Evolutionary conservation across 1,284 basidiomycete genomes (phyloP).

Genomic region (Trametes sp.): DNA sequence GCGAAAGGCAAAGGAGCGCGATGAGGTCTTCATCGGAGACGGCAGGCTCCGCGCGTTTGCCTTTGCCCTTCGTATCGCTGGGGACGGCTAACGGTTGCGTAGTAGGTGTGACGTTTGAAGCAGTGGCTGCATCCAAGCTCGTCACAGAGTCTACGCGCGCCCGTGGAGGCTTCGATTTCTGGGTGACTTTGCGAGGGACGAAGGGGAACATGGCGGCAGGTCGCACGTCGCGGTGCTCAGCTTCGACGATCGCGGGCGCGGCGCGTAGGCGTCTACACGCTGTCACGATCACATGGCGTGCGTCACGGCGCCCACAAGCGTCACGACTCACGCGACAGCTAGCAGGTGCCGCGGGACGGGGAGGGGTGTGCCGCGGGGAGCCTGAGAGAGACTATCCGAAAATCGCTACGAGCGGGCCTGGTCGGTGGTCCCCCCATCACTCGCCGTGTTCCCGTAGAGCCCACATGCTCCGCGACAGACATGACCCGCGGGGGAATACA

Average conservation of each 20-base stretch:
- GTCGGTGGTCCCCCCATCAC: background rate
- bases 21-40: slow-evolving; percentile 54
- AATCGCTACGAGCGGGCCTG: background rate
- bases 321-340: background rate
- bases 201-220: slow-evolving; percentile 37
- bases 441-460: background rate
- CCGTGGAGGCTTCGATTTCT: slow-evolving; percentile 18
- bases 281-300: background rate
- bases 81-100: background rate
- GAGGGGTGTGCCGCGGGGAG: background rate
- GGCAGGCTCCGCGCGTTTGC: slow-evolving; percentile 11
- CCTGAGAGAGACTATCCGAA: background rate
- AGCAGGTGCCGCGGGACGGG: slow-evolving; percentile 3
- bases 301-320: slow-evolving; percentile 16
- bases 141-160: too few relatives aligned
- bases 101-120: too few relatives aligned
- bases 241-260: background rate
- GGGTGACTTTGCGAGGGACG: slow-evolving; percentile 39
- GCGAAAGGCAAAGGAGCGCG: slow-evolving; percentile 57
- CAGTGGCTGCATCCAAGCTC: too few relatives aligned
- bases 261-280: background rate
- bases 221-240: background rate
- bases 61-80: slow-evolving; percentile 30
- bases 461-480: background rate
- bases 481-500: background rate